phyloP scores from a whole-genome alignment of 306 rosid species.

The Vicia faba region DNA sequence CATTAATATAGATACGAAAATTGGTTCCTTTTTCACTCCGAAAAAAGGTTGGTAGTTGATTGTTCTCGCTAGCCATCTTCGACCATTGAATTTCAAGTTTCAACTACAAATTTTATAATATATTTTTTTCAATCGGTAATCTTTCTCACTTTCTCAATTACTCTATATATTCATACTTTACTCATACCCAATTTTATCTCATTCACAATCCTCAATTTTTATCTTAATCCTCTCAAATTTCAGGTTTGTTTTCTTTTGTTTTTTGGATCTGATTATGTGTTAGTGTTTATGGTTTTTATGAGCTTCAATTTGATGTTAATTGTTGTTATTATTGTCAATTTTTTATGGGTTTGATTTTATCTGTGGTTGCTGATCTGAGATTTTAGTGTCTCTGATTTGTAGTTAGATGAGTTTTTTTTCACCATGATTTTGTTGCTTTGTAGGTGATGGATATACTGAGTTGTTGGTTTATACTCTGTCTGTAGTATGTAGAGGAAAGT shows the following conservation, averaged over 20 bases:
- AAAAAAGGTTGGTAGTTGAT: slow-evolving; percentile 28
- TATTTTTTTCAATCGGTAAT: slow-evolving; percentile 16
- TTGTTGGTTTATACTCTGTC: slow-evolving; percentile 19
- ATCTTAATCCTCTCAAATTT: slow-evolving; percentile 20
- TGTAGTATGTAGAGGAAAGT: neutral
- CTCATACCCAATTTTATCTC: neutral
- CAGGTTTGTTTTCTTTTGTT: slow-evolving; percentile 48
- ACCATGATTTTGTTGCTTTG: slow-evolving; percentile 28
- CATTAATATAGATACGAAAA: neutral
- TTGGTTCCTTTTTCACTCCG: neutral
- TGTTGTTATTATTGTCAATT: slow-evolving; percentile 4
- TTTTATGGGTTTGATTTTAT: slow-evolving; percentile 22
- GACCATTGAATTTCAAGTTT: slow-evolving; percentile 28
- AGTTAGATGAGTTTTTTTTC: slow-evolving; percentile 23
- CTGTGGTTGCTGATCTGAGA: slow-evolving; percentile 29
- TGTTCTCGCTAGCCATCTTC: slow-evolving; percentile 26
- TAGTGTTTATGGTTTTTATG: neutral
- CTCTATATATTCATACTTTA: neutral
- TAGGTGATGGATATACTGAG: neutral
- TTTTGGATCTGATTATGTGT: slow-evolving; percentile 8
- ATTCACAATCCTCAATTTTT: slow-evolving; percentile 40
- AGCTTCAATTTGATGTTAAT: slow-evolving; percentile 6
- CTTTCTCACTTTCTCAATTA: slow-evolving; percentile 12
- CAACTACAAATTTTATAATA: neutral
- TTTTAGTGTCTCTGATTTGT: neutral